These are phyloP conservation scores for Fulvia fulva DNA, from an alignment of 2,329 filamentous ascomycete genomes.

Conservation along the genomic window DNA sequence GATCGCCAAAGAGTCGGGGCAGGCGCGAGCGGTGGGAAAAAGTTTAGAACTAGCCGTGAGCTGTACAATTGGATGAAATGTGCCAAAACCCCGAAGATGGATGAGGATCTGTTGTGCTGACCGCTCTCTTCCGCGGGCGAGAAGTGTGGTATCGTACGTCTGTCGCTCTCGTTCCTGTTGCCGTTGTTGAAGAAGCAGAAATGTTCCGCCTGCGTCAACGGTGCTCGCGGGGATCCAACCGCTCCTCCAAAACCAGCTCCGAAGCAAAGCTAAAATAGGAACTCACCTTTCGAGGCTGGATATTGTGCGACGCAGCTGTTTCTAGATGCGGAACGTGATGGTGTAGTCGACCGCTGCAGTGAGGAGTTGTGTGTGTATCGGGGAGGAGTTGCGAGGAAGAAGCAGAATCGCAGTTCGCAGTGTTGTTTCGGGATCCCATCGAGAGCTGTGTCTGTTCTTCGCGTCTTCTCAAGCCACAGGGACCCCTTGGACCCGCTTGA, in stretches of 20 bases:
- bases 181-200: background rate
- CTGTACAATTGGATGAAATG: background rate
- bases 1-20: background rate
- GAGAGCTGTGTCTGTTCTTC: too few species aligned
- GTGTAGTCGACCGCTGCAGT: background rate
- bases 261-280: background rate
- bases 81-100: background rate
- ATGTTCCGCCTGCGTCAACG: background rate
- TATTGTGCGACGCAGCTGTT: background rate
- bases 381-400: background rate
- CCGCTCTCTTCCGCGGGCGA: background rate
- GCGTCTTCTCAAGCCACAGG: background rate
- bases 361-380: background rate
- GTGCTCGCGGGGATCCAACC: background rate
- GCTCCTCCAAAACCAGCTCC: background rate
- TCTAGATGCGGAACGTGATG: background rate
- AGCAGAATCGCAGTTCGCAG: background rate
- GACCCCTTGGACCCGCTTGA: background rate
- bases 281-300: background rate
- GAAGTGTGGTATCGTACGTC: background rate
- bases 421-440: background rate
- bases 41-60: background rate
- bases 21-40: slow-evolving; percentile 2
- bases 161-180: background rate
- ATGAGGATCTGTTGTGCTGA: background rate